Conservation (phyloP, 495 filamentous ascomycete genomes). For the Hypoxylon rickii region DNA sequence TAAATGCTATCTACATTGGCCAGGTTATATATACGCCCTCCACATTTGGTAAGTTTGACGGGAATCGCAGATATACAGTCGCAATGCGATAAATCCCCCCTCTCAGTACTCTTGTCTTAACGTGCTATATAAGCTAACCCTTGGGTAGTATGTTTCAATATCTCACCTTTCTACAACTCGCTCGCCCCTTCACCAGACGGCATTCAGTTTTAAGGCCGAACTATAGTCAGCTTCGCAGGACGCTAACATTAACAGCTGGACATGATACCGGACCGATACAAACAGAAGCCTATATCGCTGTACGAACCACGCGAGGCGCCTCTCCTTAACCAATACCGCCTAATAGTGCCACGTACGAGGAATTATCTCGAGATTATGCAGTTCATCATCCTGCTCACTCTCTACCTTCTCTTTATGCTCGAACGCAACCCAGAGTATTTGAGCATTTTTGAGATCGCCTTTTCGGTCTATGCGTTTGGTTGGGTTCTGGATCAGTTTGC, state of each 20-base stretch:
- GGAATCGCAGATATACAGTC: neutral
- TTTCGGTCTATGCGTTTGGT: conserved; percentile 68
- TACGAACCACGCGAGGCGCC: conserved; percentile 69
- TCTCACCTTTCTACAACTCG: neutral
- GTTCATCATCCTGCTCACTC: conserved; percentile 62
- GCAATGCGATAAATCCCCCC: too few relatives aligned
- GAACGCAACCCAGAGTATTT: conserved; percentile 55
- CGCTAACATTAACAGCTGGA: conserved; percentile 51
- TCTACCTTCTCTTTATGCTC: conserved; percentile 68
- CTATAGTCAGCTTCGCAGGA: neutral
- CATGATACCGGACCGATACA: conserved; percentile 75
- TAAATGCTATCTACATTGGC: conserved; percentile 71
- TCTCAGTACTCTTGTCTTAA: neutral
- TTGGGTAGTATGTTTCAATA: conserved; percentile 18
- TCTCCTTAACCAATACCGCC: conserved; percentile 73
- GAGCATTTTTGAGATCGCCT: conserved; percentile 60
- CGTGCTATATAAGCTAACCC: conserved; percentile 8
- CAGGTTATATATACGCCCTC: conserved; percentile 72
- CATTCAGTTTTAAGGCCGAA: neutral
- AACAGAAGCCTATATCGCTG: conserved; percentile 69
- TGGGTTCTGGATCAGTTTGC: conserved; percentile 76
- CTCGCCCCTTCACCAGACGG: too few relatives aligned
- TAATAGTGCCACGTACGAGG: conserved; percentile 70
- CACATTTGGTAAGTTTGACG: conserved; percentile 48
- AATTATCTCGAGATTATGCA: conserved; percentile 70